These are phyloP conservation scores for Solanum gracilifrons DNA, from an alignment of 257 asterid genomes.

Conservation along the genomic window DNA sequence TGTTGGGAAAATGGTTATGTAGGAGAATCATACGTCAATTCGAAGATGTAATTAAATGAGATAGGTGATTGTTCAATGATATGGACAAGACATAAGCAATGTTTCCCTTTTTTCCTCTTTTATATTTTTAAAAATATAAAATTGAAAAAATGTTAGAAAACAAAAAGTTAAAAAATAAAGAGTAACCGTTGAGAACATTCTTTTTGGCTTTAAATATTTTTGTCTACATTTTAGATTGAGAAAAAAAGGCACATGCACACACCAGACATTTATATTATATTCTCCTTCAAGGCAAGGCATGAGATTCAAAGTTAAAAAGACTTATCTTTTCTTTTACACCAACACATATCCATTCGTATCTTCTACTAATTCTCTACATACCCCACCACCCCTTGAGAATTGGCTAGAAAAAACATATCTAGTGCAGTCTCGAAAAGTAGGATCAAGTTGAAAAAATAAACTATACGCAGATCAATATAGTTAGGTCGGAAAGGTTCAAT, in stretches of 20 bases:
- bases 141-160: not conserved
- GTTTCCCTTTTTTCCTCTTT: not conserved
- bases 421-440: no score
- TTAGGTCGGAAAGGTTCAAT: rapidly evolving
- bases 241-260: not conserved
- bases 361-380: not conserved
- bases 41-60: not conserved
- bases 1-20: not conserved
- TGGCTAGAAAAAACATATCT: not conserved
- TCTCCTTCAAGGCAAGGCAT: slow-evolving; percentile 15
- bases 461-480: not conserved
- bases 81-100: slow-evolving; percentile 1
- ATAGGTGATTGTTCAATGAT: not conserved
- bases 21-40: not conserved
- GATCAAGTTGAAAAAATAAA: rapidly evolving
- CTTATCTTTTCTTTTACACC: slow-evolving; percentile 37
- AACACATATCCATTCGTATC: slow-evolving; percentile 12
- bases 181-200: slow-evolving; percentile 43
- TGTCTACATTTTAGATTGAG: slow-evolving; percentile 5
- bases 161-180: not conserved
- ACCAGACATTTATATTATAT: slow-evolving; percentile 6
- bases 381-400: not conserved
- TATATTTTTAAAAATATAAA: not conserved
- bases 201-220: slow-evolving; percentile 15
- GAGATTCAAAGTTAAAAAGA: slow-evolving; percentile 38